phyloP scores from a whole-genome alignment of 371 early-diverging fungal genomes.

The Nematocida ironsii region DNA sequence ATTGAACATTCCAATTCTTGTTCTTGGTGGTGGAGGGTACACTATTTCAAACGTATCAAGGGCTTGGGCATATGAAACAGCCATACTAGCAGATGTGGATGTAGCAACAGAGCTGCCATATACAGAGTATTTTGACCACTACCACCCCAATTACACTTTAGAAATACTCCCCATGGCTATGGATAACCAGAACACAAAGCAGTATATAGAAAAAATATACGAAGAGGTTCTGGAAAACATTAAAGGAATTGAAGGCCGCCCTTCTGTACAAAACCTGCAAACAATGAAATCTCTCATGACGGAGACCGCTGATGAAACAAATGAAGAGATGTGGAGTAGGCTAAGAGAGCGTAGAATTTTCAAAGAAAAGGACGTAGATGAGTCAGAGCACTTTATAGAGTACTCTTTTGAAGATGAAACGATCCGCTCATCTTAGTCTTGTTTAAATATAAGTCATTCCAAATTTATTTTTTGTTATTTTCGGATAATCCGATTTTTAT shows the following conservation, averaged over 20 bases:
- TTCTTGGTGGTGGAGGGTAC: slow-evolving; percentile 89
- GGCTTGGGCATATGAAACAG: slow-evolving; percentile 94
- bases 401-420: slow-evolving; percentile 51
- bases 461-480: neutral
- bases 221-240: slow-evolving; percentile 80
- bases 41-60: slow-evolving; percentile 84
- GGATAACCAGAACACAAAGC: slow-evolving; percentile 81
- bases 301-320: slow-evolving; percentile 61
- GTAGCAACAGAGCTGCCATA: slow-evolving; percentile 79
- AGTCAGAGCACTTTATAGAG: slow-evolving; percentile 20
- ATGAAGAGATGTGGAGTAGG: slow-evolving; percentile 64
- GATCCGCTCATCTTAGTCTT: slow-evolving; percentile 10
- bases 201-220: slow-evolving; percentile 75
- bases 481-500: neutral
- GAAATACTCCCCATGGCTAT: slow-evolving; percentile 84
- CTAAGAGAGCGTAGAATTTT: slow-evolving; percentile 53
- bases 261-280: slow-evolving; percentile 89
- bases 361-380: slow-evolving; percentile 32
- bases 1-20: slow-evolving; percentile 77
- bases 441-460: slow-evolving; percentile 8
- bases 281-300: slow-evolving; percentile 71
- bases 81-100: slow-evolving; percentile 78
- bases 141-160: slow-evolving; percentile 78
- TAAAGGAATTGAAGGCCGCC: slow-evolving; percentile 79
- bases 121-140: slow-evolving; percentile 81